Evolutionary conservation across 2,329 filamentous ascomycete genomes (phyloP).

Genomic region (Fusarium robinianum): DNA sequence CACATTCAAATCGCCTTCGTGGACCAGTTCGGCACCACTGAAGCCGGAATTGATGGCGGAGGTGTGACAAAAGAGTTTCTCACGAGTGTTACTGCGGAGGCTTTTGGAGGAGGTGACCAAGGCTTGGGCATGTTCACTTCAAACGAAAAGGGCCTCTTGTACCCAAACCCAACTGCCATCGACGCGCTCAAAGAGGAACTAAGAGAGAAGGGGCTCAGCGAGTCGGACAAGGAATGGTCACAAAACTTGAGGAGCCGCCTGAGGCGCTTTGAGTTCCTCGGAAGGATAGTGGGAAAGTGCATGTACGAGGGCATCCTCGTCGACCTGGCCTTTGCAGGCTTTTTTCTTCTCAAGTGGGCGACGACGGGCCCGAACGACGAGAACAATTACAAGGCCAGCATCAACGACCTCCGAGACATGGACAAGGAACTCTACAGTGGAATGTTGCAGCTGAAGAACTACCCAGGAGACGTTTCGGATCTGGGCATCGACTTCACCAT

Average conservation of each 20-base stretch:
- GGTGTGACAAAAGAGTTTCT: constrained; percentile 98
- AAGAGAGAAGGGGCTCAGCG: constrained; percentile 53
- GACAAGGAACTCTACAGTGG: constrained; percentile 91
- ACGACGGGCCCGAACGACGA: constrained; percentile 67
- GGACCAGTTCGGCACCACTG: constrained; percentile 81
- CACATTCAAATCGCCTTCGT: constrained; percentile 97
- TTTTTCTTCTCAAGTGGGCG: constrained; percentile 96
- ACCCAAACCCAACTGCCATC: constrained; percentile 80
- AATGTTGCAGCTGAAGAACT: constrained; percentile 81
- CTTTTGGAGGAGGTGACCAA: constrained; percentile 64
- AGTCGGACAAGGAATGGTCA: constrained; percentile 62
- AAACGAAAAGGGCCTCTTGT: constrained; percentile 84
- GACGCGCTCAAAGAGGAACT: constrained; percentile 69
- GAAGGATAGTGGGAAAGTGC: constrained; percentile 92
- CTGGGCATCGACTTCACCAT: constrained; percentile 89
- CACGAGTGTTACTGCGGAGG: constrained; percentile 83
- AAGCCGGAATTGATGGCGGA: constrained; percentile 95
- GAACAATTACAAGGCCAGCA: constrained; percentile 81
- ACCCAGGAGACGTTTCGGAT: constrained; percentile 70
- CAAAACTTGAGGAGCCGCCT: constrained; percentile 64
- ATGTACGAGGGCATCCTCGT: constrained; percentile 96
- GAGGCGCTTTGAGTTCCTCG: constrained; percentile 85
- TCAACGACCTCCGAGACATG: constrained; percentile 92
- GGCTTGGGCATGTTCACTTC: constrained; percentile 70
- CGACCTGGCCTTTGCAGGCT: constrained; percentile 89